Percentiles rank a stretch among this genome's conserved stretches.
Evolutionary conservation across 352 stramenopile species (phyloP).

Genomic region (Globisporangium heterothallicum): DNA sequence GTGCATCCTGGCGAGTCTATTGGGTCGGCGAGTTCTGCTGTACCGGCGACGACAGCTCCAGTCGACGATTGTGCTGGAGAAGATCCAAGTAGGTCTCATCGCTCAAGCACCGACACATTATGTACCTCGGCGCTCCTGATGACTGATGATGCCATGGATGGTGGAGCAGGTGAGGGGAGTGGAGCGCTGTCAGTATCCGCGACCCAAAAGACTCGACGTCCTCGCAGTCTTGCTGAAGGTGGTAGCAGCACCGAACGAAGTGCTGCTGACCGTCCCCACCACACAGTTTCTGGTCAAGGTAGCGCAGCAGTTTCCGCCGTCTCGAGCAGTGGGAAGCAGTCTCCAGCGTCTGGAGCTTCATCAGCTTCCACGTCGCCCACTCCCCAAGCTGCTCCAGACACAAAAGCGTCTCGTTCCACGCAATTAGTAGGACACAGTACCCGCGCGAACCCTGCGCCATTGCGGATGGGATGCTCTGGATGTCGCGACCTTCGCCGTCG

Average conservation of each 20-base stretch:
- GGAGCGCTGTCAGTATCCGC: background rate
- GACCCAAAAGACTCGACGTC: background rate
- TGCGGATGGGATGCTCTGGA: slow-evolving; percentile 57
- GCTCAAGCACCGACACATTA: background rate
- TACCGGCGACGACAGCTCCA: background rate
- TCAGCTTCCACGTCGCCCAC: background rate
- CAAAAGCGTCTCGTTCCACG: slow-evolving; percentile 7
- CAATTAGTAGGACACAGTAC: too few relatives aligned
- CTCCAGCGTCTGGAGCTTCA: background rate
- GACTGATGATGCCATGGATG: background rate
- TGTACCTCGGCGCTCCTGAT: background rate
- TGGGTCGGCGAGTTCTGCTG: background rate
- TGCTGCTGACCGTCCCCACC: too few relatives aligned
- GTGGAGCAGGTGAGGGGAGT: too few relatives aligned
- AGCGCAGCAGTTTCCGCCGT: too few relatives aligned
- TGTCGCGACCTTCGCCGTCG: slow-evolving; percentile 55
- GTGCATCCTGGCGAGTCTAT: background rate
- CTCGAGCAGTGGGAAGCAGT: too few relatives aligned
- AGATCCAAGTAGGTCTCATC: background rate
- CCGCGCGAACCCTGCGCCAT: slow-evolving; percentile 20
- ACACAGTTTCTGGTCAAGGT: too few relatives aligned
- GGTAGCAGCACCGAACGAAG: background rate
- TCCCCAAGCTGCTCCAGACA: background rate
- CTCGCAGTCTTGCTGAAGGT: background rate
- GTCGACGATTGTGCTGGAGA: background rate